Evolutionary conservation across 257 asterid species (phyloP).

Genomic region (Capsicum rhomboideum): DNA sequence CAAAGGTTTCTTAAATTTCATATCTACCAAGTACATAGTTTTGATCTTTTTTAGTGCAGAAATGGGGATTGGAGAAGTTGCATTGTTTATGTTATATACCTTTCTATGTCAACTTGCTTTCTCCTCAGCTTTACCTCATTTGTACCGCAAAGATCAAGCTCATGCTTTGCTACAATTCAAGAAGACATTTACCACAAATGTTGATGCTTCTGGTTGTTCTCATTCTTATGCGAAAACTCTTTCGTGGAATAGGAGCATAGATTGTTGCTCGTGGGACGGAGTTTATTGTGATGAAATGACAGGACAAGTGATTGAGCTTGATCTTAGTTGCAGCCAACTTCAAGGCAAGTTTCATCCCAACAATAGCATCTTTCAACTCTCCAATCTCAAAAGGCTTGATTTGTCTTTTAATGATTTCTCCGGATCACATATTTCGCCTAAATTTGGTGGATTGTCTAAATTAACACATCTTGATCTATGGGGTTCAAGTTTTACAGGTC

Average conservation of each 20-base stretch:
- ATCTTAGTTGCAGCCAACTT: conserved; percentile 14
- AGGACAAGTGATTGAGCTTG: conserved; percentile 6
- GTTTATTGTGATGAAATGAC: conserved; percentile 2
- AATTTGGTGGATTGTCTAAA: neutral
- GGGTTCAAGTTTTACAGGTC: conserved; percentile 8
- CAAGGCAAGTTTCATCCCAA: conserved; percentile 5
- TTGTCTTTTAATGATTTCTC: conserved; percentile 12
- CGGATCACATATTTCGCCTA: neutral
- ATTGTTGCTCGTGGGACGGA: conserved; percentile 12
- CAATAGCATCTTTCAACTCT: conserved; percentile 2
- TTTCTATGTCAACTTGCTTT: no score
- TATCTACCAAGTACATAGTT: no score
- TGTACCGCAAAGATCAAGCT: no score
- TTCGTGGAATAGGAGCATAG: neutral
- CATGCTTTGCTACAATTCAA: no score
- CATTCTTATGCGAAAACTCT: neutral
- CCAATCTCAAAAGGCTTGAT: neutral
- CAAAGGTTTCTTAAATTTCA: no score
- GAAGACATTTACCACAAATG: no score
- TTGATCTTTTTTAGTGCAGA: no score
- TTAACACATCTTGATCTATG: conserved; percentile 13
- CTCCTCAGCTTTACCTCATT: no score
- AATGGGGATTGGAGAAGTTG: no score
- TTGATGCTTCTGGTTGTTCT: no score
- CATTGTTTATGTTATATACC: no score